phyloP scores from a whole-genome alignment of 768 basidiomycete genomes.

The Exsudoporus frostii region DNA sequence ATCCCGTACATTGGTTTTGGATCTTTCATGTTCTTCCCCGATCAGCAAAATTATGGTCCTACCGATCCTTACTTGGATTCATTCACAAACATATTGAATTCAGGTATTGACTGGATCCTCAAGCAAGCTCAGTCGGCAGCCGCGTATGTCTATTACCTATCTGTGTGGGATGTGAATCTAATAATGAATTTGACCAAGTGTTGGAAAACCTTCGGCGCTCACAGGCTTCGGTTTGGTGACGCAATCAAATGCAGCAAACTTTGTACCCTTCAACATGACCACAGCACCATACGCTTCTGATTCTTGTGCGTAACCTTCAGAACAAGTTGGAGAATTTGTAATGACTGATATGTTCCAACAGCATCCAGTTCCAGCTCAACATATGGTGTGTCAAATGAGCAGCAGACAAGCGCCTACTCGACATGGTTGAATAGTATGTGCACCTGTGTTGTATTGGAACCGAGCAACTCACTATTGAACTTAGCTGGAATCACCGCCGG shows the following conservation, averaged over 20 bases:
- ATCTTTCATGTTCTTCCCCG: slow-evolving; percentile 66
- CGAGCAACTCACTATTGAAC: slow-evolving; percentile 3
- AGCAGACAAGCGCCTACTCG: slow-evolving; percentile 51
- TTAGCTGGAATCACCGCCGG: slow-evolving; percentile 42
- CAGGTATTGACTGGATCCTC: slow-evolving; percentile 55
- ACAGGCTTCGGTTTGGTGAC: slow-evolving; percentile 65
- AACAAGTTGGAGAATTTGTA: not conserved
- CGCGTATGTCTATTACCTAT: slow-evolving; percentile 36
- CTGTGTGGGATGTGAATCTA: not conserved
- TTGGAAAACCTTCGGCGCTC: slow-evolving; percentile 52
- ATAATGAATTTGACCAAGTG: slow-evolving; percentile 31
- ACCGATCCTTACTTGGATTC: slow-evolving; percentile 46
- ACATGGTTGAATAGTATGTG: slow-evolving; percentile 52
- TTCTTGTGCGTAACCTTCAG: slow-evolving; percentile 18
- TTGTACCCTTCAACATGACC: slow-evolving; percentile 61
- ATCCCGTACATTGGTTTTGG: slow-evolving; percentile 57
- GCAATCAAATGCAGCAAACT: slow-evolving; percentile 46
- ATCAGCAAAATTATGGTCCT: slow-evolving; percentile 55
- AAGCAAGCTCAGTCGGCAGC: slow-evolving; percentile 42
- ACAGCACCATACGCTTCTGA: slow-evolving; percentile 40
- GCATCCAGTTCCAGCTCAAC: slow-evolving; percentile 27
- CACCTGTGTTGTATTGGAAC: not conserved
- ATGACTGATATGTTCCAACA: slow-evolving; percentile 7
- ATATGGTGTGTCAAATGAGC: slow-evolving; percentile 50
- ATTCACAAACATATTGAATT: slow-evolving; percentile 51